Evolutionary conservation across 805 yeast genomes (phyloP), one percentile per base, ranked within the genome.

Genomic region (Ogataea ramenticola): DNA sequence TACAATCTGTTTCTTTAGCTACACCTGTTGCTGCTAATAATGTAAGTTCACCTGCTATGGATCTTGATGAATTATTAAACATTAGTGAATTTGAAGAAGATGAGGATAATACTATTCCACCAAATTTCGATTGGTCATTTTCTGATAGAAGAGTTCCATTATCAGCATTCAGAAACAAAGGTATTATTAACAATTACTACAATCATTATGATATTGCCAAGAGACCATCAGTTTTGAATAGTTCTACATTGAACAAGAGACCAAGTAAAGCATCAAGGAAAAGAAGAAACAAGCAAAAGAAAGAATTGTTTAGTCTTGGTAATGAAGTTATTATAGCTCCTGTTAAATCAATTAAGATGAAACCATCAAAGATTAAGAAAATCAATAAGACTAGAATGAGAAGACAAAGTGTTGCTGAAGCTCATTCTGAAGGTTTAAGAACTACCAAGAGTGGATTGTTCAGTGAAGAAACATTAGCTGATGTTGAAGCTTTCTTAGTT

Each of bases 131-230:
- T 34, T 54, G 58, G 57, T 54, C 54, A 39, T 57, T 56, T 43
- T 52, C 48, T 19, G 58, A 56, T 57, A 76, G 74, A 58, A 72
- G 72, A 44, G 80, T 88, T 9, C 97, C 97, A 3, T 65, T 90
- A 35, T 86, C 95, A 2, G 97, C 97, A 1, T 91, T 91, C 61
- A 71, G 98, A 57, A 90, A 88, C 64, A 83, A 88, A 56, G 84
- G 85, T 12, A 62, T 77, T 16, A 48, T 62, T 15, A 52, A 55
- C 36, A 52, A 51, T 16, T 29, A 38, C 14, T 24, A 34, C 14
- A 41, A 16, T n/a, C 24, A 32, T 3, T 40, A 40, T n/a, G 43
- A 32, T 40, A 20, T 26, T 15, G 43, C 43, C 15, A 32, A 21
- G 15, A 32, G 31, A 32, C 27, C 33, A 12, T 34, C 37, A 8